Evolutionary conservation across 106 monocot genomes (phyloP), one percentile per base, ranked within the genome.

Genomic region (Triglochin maritima): DNA sequence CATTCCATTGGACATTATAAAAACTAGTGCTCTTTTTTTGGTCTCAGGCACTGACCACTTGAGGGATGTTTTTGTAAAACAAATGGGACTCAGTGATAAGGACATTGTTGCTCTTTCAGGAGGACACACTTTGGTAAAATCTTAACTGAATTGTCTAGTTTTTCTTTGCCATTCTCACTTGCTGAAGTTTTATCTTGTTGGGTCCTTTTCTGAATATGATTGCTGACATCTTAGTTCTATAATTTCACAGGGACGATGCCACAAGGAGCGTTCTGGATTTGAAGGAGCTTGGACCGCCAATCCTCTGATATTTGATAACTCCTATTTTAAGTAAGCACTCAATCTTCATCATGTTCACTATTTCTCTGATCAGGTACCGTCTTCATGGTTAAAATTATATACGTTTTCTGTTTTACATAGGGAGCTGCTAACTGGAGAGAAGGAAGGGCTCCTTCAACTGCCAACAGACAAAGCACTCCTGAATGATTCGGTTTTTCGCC

Each of bases 61-160:
- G 5, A 88, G 92, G 75, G 76, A 80, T 44, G 92, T 93, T 13
- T 93, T 93, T 57, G 71, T 83, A 5, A 83, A 82, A 16, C 70
- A 70, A 50, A 93, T 93, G 92, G 92, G 92, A 55, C 77, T 93
- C 63, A 88, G 79, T 59, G 88, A 93, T 64, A 77, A 85, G 71
- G 92, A 93, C 50, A 93, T 93, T 47, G 92, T 93, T 81, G 92
- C 92, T 49, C 82, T 93, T 48, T 93, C 92, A 61, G 92, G 92
- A 55, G 92, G 65, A 7, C 92, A 93, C 77, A 88, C 92, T 10
- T 68, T 93, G 85, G 92, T 92, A 16, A 57, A 78, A 78, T 74
- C 29, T 29, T 29, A 29, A 29, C 29, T 11, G 17, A 29, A 10
- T 66, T 9, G 3, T 5, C 6, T n/a, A 44, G 11, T 42, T 47